A percentile compares a stretch with the other conserved stretches of the same genome.
Conservation (phyloP, 2,329 filamentous ascomycete genomes). For the Colletotrichum magnum region DNA sequence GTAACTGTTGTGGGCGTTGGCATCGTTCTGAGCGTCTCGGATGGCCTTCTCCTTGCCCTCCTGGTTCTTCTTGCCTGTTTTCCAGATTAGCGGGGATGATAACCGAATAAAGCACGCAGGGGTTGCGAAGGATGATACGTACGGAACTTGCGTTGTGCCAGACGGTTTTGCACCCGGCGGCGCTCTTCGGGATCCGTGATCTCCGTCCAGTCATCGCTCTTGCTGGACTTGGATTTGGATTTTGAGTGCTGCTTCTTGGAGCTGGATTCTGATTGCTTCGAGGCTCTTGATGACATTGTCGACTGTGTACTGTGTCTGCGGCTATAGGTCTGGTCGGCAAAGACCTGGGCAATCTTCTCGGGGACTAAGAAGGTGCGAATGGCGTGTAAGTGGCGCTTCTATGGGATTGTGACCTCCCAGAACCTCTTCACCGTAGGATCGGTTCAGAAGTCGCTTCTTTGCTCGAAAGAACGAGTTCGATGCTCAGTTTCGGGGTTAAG, state of each 20-base stretch:
- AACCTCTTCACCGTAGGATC: too few species aligned
- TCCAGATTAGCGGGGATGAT: neutral
- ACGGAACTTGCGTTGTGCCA: constrained; percentile 84
- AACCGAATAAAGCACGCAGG: neutral
- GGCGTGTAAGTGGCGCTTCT: too few species aligned
- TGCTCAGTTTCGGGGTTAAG: too few species aligned
- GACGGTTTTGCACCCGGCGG: constrained; percentile 81
- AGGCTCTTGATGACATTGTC: constrained; percentile 51
- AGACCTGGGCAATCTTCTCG: too few species aligned
- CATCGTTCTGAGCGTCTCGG: constrained; percentile 73
- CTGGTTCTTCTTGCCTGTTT: constrained; percentile 76
- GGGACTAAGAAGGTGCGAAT: too few species aligned
- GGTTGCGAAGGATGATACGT: constrained; percentile 51
- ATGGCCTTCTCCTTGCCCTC: constrained; percentile 77
- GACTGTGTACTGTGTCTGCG: neutral
- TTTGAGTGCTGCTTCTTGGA: constrained; percentile 51
- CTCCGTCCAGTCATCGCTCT: constrained; percentile 76
- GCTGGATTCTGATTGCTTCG: constrained; percentile 43
- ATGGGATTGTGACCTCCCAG: too few species aligned
- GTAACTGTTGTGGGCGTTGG: constrained; percentile 76
- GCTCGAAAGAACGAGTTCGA: too few species aligned
- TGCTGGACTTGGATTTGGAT: constrained; percentile 56
- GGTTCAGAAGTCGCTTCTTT: too few species aligned
- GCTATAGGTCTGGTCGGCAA: neutral
- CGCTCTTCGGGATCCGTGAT: constrained; percentile 79